Conservation (phyloP, 352 stramenopile genomes). For the Pythium grandisporangium region DNA sequence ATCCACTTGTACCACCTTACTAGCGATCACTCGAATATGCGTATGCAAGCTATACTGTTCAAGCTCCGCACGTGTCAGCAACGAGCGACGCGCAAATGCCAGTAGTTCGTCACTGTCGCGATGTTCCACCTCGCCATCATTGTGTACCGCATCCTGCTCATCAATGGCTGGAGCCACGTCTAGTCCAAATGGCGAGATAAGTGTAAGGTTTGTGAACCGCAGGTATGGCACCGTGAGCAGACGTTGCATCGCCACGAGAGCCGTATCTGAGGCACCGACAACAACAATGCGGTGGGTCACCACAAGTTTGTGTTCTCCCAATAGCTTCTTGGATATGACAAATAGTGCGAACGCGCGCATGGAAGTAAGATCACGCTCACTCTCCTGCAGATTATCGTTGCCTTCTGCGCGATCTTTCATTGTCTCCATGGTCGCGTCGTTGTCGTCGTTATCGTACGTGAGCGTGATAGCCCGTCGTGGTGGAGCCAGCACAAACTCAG, state of each 20-base stretch:
- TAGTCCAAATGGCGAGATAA: slow-evolving; percentile 73
- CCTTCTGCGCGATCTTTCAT: too few relatives aligned
- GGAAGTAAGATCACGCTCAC: too few relatives aligned
- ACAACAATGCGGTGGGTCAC: slow-evolving; percentile 83
- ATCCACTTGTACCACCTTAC: slow-evolving; percentile 44
- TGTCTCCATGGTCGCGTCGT: slow-evolving; percentile 5
- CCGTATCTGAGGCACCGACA: slow-evolving; percentile 74
- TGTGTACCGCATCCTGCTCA: slow-evolving; percentile 8
- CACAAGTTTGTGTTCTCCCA: slow-evolving; percentile 81
- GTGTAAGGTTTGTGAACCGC: slow-evolving; percentile 77
- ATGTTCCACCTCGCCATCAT: too few relatives aligned
- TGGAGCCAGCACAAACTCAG: slow-evolving; percentile 55
- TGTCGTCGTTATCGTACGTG: slow-evolving; percentile 27
- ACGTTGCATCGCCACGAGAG: slow-evolving; percentile 64
- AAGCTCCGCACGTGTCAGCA: slow-evolving; percentile 15
- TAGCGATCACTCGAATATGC: slow-evolving; percentile 34
- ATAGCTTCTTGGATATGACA: slow-evolving; percentile 68
- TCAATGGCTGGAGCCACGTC: slow-evolving; percentile 17
- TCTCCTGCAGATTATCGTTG: too few relatives aligned
- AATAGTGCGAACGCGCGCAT: slow-evolving; percentile 70
- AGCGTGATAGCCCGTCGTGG: slow-evolving; percentile 37
- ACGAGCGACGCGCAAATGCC: slow-evolving; percentile 45
- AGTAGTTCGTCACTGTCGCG: too few relatives aligned
- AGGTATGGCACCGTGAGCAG: slow-evolving; percentile 78
- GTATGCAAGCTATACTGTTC: slow-evolving; percentile 31